These are phyloP conservation scores for Hypoxylon sp. DNA, from an alignment of 2,329 filamentous ascomycete genomes.

Conservation along the genomic window DNA sequence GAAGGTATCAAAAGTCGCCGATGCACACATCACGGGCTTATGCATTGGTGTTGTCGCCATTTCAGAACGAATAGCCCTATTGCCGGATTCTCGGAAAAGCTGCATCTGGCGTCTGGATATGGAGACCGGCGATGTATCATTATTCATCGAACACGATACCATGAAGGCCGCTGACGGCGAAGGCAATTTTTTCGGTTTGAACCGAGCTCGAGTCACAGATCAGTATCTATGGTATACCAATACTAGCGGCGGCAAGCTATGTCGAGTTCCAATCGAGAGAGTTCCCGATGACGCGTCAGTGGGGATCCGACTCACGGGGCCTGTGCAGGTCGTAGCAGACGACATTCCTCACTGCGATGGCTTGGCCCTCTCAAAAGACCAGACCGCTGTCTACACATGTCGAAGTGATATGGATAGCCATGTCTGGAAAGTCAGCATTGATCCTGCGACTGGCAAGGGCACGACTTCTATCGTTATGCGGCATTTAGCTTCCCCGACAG, in stretches of 20 bases:
- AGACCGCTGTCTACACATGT: conserved; percentile 41
- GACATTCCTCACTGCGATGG: conserved; percentile 45
- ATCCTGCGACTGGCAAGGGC: conserved; percentile 34
- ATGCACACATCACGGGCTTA: conserved; percentile 36
- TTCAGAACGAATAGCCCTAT: conserved; percentile 41
- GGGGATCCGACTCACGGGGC: conserved; percentile 38
- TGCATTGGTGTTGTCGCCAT: conserved; percentile 37
- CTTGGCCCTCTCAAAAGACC: conserved; percentile 38
- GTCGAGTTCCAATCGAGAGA: conserved; percentile 41
- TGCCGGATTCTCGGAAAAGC: conserved; percentile 39
- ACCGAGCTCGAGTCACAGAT: conserved; percentile 40
- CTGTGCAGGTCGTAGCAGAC: conserved; percentile 37
- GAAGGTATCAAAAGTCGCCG: conserved; percentile 36
- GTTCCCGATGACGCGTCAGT: conserved; percentile 29
- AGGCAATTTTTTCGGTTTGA: conserved; percentile 44
- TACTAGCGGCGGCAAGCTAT: conserved; percentile 41
- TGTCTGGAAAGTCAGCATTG: conserved; percentile 41
- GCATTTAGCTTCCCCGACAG: conserved; percentile 44
- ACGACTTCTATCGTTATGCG: conserved; percentile 33
- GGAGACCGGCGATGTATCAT: conserved; percentile 33
- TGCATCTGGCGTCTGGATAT: conserved; percentile 45
- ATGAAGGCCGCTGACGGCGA: conserved; percentile 35
- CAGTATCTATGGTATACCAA: conserved; percentile 45
- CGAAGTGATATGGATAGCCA: conserved; percentile 42
- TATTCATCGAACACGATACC: conserved; percentile 39